Evolutionary conservation across 2,329 filamentous ascomycete species (phyloP).

Genomic region (Fusarium sp.): DNA sequence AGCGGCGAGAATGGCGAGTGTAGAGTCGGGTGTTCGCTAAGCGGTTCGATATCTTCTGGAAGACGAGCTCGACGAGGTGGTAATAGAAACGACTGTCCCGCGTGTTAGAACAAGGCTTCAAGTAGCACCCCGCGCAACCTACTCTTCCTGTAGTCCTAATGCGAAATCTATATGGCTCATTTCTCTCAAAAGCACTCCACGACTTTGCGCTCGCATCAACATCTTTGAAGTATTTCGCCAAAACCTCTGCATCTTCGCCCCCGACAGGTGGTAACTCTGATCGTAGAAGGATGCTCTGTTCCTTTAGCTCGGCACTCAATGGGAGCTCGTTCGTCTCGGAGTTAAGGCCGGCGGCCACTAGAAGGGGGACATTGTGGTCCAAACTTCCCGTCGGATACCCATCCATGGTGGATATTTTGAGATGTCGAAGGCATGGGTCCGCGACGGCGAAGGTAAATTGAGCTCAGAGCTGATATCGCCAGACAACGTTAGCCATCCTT

Average conservation of each 20-base stretch:
- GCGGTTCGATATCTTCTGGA: slow-evolving; percentile 60
- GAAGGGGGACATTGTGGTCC: slow-evolving; percentile 84
- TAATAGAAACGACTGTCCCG: slow-evolving; percentile 60
- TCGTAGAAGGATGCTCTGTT: slow-evolving; percentile 68
- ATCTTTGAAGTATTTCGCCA: slow-evolving; percentile 73
- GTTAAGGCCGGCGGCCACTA: slow-evolving; percentile 81
- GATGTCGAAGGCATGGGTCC: slow-evolving; percentile 35
- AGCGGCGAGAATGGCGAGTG: slow-evolving; percentile 94
- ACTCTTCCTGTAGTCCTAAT: slow-evolving; percentile 84
- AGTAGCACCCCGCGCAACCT: slow-evolving; percentile 50
- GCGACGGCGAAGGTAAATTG: slow-evolving; percentile 27
- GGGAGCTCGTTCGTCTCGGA: slow-evolving; percentile 52
- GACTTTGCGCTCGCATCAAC: slow-evolving; percentile 71
- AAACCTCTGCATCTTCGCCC: slow-evolving; percentile 68
- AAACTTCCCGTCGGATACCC: slow-evolving; percentile 82
- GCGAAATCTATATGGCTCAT: slow-evolving; percentile 68
- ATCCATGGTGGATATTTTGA: slow-evolving; percentile 67
- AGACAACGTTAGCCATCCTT: slow-evolving; percentile 38
- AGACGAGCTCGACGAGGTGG: slow-evolving; percentile 66
- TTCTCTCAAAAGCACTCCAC: slow-evolving; percentile 70
- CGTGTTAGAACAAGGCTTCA: slow-evolving; percentile 40
- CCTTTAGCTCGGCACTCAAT: slow-evolving; percentile 62
- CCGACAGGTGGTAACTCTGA: slow-evolving; percentile 77
- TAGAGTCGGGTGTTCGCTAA: slow-evolving; percentile 64
- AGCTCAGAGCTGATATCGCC: slow-evolving; percentile 34